Percentiles rank a stretch among this genome's conserved stretches.
These are phyloP conservation scores for Capsicum baccatum DNA, from an alignment of 257 asterid genomes.

Conservation along the genomic window DNA sequence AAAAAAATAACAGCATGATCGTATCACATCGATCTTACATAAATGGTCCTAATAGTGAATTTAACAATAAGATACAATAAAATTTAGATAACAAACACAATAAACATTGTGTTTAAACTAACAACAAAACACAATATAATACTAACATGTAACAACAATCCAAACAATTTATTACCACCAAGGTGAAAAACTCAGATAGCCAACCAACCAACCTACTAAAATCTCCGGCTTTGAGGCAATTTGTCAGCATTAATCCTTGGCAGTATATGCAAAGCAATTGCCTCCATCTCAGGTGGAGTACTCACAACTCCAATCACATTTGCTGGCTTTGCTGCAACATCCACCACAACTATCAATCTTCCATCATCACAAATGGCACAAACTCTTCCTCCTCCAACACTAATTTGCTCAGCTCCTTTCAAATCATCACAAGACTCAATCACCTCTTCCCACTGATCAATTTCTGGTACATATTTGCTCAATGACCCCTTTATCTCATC, in stretches of 20 bases:
- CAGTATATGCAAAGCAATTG: slow-evolving; percentile 61
- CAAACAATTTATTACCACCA: too few relatives aligned
- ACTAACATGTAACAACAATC: too few relatives aligned
- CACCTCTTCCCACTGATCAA: slow-evolving; percentile 63
- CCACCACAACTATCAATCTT: slow-evolving; percentile 54
- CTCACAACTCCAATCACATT: slow-evolving; percentile 47
- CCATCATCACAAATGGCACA: slow-evolving; percentile 54
- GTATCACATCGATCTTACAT: too few relatives aligned
- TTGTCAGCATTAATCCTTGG: slow-evolving; percentile 53
- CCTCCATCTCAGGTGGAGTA: slow-evolving; percentile 65
- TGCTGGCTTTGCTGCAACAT: slow-evolving; percentile 48
- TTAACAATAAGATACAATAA: too few relatives aligned
- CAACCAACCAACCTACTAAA: too few relatives aligned
- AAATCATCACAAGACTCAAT: slow-evolving; percentile 48
- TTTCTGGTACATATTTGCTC: slow-evolving; percentile 52
- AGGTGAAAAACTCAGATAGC: too few relatives aligned
- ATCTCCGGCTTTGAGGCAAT: too few relatives aligned
- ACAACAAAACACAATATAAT: too few relatives aligned
- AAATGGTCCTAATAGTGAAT: too few relatives aligned
- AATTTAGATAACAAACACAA: too few relatives aligned
- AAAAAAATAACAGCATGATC: too few relatives aligned
- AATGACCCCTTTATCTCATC: slow-evolving; percentile 60
- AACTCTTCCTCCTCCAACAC: slow-evolving; percentile 60
- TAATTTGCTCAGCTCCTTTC: slow-evolving; percentile 64
- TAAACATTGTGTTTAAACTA: too few relatives aligned